phyloP scores from a whole-genome alignment of 768 basidiomycete species.

The Mycena olivaceomarginata region DNA sequence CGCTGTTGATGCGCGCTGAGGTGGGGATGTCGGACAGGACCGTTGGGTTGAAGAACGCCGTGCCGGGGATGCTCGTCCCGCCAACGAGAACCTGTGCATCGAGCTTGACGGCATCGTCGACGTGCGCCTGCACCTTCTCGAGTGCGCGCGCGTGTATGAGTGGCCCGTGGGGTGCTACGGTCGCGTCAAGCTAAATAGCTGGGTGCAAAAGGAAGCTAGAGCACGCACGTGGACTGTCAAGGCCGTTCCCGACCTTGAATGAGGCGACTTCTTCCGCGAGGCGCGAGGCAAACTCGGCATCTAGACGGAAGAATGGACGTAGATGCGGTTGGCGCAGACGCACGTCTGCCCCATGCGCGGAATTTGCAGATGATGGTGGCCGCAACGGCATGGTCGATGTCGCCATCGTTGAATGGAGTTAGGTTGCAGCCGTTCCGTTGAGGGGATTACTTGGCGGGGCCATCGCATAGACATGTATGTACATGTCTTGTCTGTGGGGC shows the following conservation, averaged over 20 bases:
- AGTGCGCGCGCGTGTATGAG: slow-evolving; percentile 92
- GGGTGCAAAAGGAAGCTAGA: background rate
- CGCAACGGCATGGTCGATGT: slow-evolving; percentile 92
- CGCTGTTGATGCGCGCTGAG: slow-evolving; percentile 78
- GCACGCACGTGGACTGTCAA: slow-evolving; percentile 83
- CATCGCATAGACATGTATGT: no score
- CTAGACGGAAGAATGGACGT: slow-evolving; percentile 93
- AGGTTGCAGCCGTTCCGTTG: no score
- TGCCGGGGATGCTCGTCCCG: slow-evolving; percentile 80
- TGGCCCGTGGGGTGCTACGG: slow-evolving; percentile 92
- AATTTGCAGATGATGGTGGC: slow-evolving; percentile 89
- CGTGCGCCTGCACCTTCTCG: slow-evolving; percentile 90
- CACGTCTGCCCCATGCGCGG: slow-evolving; percentile 90
- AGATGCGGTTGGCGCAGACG: slow-evolving; percentile 93
- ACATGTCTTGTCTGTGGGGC: no score
- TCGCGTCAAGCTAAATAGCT: background rate
- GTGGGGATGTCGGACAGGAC: slow-evolving; percentile 90
- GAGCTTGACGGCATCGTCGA: slow-evolving; percentile 89
- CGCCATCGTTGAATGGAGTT: slow-evolving; percentile 88
- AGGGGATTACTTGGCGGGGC: no score
- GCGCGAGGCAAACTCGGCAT: slow-evolving; percentile 93
- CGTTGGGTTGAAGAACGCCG: slow-evolving; percentile 90
- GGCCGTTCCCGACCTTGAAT: slow-evolving; percentile 93
- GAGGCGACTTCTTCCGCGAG: slow-evolving; percentile 89
- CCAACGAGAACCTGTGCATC: slow-evolving; percentile 95